A percentile compares a stretch with the other conserved stretches of the same genome.
Evolutionary conservation across 805 yeast species (phyloP).

Genomic region (Debaryomyces castellii): DNA sequence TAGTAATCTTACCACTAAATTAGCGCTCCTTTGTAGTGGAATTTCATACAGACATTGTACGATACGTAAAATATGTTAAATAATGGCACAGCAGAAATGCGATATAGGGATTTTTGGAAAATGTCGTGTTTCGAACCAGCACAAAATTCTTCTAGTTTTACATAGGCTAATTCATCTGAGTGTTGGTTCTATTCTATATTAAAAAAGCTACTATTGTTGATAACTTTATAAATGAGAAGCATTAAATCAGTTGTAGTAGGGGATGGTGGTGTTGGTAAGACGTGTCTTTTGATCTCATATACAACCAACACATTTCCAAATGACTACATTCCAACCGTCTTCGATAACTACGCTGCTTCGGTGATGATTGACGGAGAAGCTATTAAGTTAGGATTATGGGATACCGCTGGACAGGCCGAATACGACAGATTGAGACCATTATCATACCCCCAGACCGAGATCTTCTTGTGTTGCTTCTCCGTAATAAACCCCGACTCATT

Average conservation of each 20-base stretch:
- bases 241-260: constrained; percentile 93
- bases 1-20: not conserved
- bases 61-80: not conserved
- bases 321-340: constrained; percentile 92
- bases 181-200: not conserved
- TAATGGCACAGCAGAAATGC: not conserved
- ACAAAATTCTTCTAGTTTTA: not conserved
- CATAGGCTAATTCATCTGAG: not conserved
- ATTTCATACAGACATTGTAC: not conserved
- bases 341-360: constrained; percentile 86
- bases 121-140: not conserved
- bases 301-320: constrained; percentile 92
- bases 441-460: constrained; percentile 89
- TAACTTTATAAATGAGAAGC: constrained; percentile 57
- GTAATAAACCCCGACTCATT: constrained; percentile 79
- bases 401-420: constrained; percentile 94
- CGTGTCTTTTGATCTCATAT: constrained; percentile 82
- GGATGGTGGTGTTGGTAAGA: constrained; percentile 95
- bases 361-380: constrained; percentile 81
- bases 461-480: constrained; percentile 83
- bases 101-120: not conserved
- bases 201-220: not conserved
- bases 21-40: not conserved
- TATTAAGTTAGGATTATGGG: constrained; percentile 87
- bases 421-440: constrained; percentile 87